These are phyloP conservation scores for Alternaria brassicicola DNA, from an alignment of 2,329 filamentous ascomycete genomes.

Conservation along the genomic window DNA sequence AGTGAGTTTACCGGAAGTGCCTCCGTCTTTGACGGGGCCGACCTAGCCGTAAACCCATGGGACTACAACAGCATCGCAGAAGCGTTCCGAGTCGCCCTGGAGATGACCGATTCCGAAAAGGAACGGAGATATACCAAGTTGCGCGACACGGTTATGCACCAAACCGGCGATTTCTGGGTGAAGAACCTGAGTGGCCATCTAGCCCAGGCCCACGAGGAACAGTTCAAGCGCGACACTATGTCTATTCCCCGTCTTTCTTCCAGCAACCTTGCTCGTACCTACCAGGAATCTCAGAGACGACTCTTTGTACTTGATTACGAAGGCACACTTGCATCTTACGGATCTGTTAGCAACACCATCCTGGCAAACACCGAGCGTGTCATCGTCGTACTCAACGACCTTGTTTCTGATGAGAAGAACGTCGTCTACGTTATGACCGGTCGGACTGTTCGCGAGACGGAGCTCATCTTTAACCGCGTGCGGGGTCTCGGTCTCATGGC, in stretches of 20 bases:
- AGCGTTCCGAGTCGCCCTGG: slow-evolving; percentile 80
- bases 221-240: slow-evolving; percentile 81
- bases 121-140: slow-evolving; percentile 75
- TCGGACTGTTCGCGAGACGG: slow-evolving; percentile 83
- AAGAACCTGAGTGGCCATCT: slow-evolving; percentile 74
- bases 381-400: slow-evolving; percentile 79
- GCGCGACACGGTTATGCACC: slow-evolving; percentile 73
- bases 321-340: slow-evolving; percentile 87
- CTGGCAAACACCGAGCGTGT: slow-evolving; percentile 85
- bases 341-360: slow-evolving; percentile 82
- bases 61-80: slow-evolving; percentile 88
- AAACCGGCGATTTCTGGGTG: slow-evolving; percentile 88
- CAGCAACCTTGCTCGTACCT: slow-evolving; percentile 67
- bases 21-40: slow-evolving; percentile 79
- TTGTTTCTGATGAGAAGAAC: slow-evolving; percentile 80
- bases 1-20: slow-evolving; percentile 95
- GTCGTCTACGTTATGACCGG: slow-evolving; percentile 94
- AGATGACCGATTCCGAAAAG: slow-evolving; percentile 79
- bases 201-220: slow-evolving; percentile 78
- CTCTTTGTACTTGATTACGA: slow-evolving; percentile 94
- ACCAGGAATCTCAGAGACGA: slow-evolving; percentile 68
- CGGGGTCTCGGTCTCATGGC: slow-evolving; percentile 87
- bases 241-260: slow-evolving; percentile 85
- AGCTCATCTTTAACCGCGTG: slow-evolving; percentile 82
- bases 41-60: slow-evolving; percentile 92